phyloP scores from a whole-genome alignment of 2,329 filamentous ascomycete genomes.

The Colletotrichum somersetense region DNA sequence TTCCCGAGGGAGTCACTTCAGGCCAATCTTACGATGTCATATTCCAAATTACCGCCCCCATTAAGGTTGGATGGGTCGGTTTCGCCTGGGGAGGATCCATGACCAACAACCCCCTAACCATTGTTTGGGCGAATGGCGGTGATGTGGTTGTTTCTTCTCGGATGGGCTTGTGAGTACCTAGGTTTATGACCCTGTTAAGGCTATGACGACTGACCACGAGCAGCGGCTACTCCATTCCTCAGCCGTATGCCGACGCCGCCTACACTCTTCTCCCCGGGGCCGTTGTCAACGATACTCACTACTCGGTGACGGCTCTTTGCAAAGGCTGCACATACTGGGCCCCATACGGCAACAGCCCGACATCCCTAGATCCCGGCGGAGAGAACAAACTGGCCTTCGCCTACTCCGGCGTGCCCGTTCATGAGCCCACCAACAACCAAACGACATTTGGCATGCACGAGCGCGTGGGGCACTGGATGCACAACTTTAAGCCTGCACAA shows the following conservation, averaged over 20 bases:
- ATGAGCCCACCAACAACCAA: slow-evolving; percentile 52
- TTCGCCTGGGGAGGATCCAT: slow-evolving; percentile 60
- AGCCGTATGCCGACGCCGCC: slow-evolving; percentile 48
- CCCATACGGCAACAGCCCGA: slow-evolving; percentile 55
- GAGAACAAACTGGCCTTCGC: slow-evolving; percentile 57
- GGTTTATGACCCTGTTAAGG: not conserved
- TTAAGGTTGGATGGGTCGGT: slow-evolving; percentile 57
- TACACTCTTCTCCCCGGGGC: slow-evolving; percentile 54
- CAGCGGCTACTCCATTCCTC: slow-evolving; percentile 53
- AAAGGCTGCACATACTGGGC: slow-evolving; percentile 58
- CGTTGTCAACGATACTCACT: slow-evolving; percentile 50
- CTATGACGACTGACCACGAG: not conserved
- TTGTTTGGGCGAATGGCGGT: slow-evolving; percentile 58
- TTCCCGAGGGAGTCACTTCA: slow-evolving; percentile 50
- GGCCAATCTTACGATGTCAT: slow-evolving; percentile 55
- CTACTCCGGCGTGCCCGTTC: slow-evolving; percentile 53
- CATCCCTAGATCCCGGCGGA: slow-evolving; percentile 52
- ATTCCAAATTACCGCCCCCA: slow-evolving; percentile 57
- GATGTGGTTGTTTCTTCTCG: slow-evolving; percentile 53
- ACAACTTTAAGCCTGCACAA: slow-evolving; percentile 52
- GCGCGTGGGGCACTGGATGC: slow-evolving; percentile 56
- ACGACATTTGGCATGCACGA: slow-evolving; percentile 59
- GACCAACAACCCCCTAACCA: slow-evolving; percentile 58
- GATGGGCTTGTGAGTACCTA: slow-evolving; percentile 51
- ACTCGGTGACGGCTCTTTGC: slow-evolving; percentile 53